Percentiles rank a stretch among this genome's conserved stretches.
Evolutionary conservation across 2,329 filamentous ascomycete species (phyloP).

Genomic region (Berkeleyomyces basicola): DNA sequence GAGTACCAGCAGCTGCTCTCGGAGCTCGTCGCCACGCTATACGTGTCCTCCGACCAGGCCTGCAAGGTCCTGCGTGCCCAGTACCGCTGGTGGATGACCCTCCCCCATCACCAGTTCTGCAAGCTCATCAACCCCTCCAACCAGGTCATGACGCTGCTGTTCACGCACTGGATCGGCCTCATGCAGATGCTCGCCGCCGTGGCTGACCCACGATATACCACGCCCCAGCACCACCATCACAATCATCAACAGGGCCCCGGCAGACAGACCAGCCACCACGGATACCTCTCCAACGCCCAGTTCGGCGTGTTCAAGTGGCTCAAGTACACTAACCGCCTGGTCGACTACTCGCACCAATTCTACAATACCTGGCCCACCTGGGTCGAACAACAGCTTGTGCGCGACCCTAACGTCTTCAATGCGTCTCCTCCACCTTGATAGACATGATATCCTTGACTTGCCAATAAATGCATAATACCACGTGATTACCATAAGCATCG

Average conservation of each 20-base stretch:
- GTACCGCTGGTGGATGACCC: slow-evolving; percentile 41
- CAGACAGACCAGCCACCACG: neutral
- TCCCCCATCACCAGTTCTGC: slow-evolving; percentile 36
- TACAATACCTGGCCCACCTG: slow-evolving; percentile 39
- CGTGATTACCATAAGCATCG: neutral
- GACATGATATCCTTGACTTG: neutral
- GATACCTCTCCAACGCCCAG: slow-evolving; percentile 18
- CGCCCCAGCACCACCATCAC: neutral
- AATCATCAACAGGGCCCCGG: neutral
- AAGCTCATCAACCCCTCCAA: slow-evolving; percentile 30
- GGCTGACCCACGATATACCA: slow-evolving; percentile 20
- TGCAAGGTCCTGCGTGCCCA: slow-evolving; percentile 33
- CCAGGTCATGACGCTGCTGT: slow-evolving; percentile 31
- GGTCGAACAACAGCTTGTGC: slow-evolving; percentile 34
- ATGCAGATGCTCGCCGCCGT: slow-evolving; percentile 37
- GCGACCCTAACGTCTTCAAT: slow-evolving; percentile 28
- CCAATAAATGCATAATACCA: neutral
- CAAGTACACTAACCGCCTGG: slow-evolving; percentile 30
- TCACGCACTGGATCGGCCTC: slow-evolving; percentile 37
- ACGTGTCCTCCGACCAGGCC: slow-evolving; percentile 29
- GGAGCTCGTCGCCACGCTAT: slow-evolving; percentile 33
- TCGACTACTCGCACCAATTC: slow-evolving; percentile 27
- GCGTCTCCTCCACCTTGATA: slow-evolving; percentile 18
- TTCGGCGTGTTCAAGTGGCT: slow-evolving; percentile 34
- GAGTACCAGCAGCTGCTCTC: slow-evolving; percentile 30